Percentiles rank a stretch among this genome's conserved stretches.
These are phyloP conservation scores for Tulasnella sp. DNA, from an alignment of 768 basidiomycete species.

Conservation along the genomic window DNA sequence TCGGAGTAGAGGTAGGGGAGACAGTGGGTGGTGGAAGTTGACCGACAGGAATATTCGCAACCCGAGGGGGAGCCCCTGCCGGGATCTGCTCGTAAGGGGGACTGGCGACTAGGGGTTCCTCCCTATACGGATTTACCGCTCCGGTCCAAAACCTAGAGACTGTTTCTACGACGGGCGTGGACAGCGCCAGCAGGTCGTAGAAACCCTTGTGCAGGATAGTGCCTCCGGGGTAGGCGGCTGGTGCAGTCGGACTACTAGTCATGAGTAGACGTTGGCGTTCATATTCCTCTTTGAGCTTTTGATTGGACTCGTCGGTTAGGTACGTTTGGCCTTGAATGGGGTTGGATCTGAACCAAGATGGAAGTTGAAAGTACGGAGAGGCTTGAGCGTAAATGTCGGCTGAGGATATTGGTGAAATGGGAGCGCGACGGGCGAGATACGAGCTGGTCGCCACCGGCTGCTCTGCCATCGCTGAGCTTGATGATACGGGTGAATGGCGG, in stretches of 20 bases:
- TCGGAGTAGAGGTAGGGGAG: slow-evolving; percentile 35
- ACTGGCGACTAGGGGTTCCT: slow-evolving; percentile 52
- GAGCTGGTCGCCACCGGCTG: not conserved
- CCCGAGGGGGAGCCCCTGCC: slow-evolving; percentile 33
- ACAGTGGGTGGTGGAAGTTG: slow-evolving; percentile 33
- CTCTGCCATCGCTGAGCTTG: not conserved
- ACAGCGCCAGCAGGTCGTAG: slow-evolving; percentile 77
- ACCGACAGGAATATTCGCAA: slow-evolving; percentile 35
- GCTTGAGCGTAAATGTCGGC: slow-evolving; percentile 23
- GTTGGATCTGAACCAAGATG: slow-evolving; percentile 1
- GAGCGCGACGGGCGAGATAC: slow-evolving; percentile 22
- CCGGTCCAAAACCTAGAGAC: slow-evolving; percentile 65
- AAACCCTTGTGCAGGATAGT: slow-evolving; percentile 85
- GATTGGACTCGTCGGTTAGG: slow-evolving; percentile 16
- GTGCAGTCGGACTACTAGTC: not conserved
- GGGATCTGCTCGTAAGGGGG: slow-evolving; percentile 64
- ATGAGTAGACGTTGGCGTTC: slow-evolving; percentile 15
- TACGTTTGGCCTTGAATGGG: not conserved
- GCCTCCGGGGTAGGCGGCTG: slow-evolving; percentile 52
- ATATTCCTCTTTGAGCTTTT: slow-evolving; percentile 17
- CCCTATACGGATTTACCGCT: slow-evolving; percentile 37
- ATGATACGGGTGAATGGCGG: not conserved
- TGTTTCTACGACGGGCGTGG: slow-evolving; percentile 42
- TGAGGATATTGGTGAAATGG: slow-evolving; percentile 20
- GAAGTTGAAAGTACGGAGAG: slow-evolving; percentile 19